phyloP scores from a whole-genome alignment of 257 asterid genomes.

The Jacaranda copaia region DNA sequence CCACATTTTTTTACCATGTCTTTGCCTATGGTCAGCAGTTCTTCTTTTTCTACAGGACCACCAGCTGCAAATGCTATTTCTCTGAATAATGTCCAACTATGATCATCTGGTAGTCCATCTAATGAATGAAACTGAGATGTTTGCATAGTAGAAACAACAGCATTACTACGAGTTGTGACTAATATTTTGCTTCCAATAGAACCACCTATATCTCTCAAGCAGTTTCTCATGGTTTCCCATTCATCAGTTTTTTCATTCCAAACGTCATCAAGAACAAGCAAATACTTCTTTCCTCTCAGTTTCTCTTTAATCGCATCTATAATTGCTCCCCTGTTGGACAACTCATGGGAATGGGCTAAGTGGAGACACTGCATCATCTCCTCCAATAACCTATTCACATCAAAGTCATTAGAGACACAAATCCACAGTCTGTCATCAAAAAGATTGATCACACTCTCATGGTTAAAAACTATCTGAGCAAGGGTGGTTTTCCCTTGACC shows the following conservation, averaged over 20 bases:
- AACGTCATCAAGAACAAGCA: slow-evolving; percentile 37
- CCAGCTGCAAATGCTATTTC: background rate
- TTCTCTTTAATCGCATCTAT: background rate
- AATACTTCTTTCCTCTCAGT: slow-evolving; percentile 13
- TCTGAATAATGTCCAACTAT: slow-evolving; percentile 21
- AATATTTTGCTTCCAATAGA: background rate
- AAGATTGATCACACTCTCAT: too few species aligned
- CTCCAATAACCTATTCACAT: too few species aligned
- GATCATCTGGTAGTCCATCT: slow-evolving; percentile 11
- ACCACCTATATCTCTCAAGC: too few species aligned
- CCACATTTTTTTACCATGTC: background rate
- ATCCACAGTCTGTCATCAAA: too few species aligned
- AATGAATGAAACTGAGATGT: too few species aligned
- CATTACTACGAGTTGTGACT: too few species aligned
- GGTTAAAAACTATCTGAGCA: too few species aligned
- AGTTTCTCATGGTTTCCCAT: slow-evolving; percentile 25
- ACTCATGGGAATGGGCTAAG: too few species aligned
- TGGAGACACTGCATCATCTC: too few species aligned
- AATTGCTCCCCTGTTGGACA: background rate
- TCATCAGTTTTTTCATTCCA: slow-evolving; percentile 14
- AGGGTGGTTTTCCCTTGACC: too few species aligned
- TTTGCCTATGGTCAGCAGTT: background rate
- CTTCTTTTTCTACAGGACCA: background rate
- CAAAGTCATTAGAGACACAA: too few species aligned
- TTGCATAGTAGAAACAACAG: slow-evolving; percentile 22